These are phyloP conservation scores for Saururus chinensis DNA, from an alignment of 164 flowering plant genomes.

Conservation along the genomic window DNA sequence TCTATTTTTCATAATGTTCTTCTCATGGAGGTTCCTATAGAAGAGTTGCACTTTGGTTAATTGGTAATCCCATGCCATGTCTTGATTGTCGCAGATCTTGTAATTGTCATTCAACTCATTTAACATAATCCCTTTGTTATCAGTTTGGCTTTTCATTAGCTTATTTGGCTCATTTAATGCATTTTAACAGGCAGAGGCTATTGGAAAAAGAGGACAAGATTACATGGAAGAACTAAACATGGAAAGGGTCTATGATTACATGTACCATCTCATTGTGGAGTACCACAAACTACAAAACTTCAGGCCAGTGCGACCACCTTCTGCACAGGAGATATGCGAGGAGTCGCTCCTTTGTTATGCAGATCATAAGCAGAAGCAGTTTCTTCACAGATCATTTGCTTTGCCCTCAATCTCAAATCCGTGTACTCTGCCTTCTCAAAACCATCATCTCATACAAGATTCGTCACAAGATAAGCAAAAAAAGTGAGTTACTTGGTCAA, in stretches of 20 bases:
- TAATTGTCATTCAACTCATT: too few species aligned
- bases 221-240: constrained; percentile 30
- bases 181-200: constrained; percentile 51
- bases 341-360: constrained; percentile 70
- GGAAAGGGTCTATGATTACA: constrained; percentile 56
- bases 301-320: constrained; percentile 50
- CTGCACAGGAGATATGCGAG: constrained; percentile 46
- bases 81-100: too few species aligned
- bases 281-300: constrained; percentile 69
- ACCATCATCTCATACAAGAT: neutral
- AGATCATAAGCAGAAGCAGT: constrained; percentile 37
- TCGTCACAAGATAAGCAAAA: neutral
- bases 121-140: too few species aligned
- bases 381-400: constrained; percentile 33
- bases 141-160: too few species aligned
- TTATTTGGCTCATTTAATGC: too few species aligned
- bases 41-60: neutral
- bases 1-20: neutral
- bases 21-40: neutral
- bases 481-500: neutral
- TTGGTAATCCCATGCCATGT: too few species aligned
- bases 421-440: constrained; percentile 33
- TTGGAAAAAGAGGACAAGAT: constrained; percentile 58
- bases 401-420: constrained; percentile 37
- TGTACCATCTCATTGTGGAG: constrained; percentile 64